Percentiles rank a stretch among this genome's conserved stretches.
Evolutionary conservation across 768 basidiomycete genomes (phyloP).

Genomic region (Gloeopeniophorella convolvens): DNA sequence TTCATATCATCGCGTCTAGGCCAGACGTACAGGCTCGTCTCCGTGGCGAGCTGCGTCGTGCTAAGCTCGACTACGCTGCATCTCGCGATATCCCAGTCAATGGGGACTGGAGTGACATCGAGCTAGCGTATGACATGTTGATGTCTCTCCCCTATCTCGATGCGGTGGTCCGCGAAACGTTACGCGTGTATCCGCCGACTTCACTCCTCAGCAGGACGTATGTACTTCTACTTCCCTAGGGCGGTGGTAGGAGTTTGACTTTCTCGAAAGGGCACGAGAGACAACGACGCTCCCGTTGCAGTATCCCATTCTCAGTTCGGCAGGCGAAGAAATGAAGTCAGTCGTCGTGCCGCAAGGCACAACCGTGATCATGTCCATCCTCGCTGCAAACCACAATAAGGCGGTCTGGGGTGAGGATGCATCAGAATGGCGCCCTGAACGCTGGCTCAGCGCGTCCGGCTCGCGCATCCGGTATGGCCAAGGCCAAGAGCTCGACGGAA

Average conservation of each 20-base stretch:
- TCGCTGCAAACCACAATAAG: slow-evolving; percentile 27
- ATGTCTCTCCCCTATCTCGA: slow-evolving; percentile 41
- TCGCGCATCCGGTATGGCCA: background rate
- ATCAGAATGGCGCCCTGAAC: slow-evolving; percentile 26
- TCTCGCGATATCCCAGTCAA: slow-evolving; percentile 2
- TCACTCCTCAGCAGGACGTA: slow-evolving; percentile 29
- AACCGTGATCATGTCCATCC: slow-evolving; percentile 22
- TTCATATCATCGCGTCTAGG: slow-evolving; percentile 29
- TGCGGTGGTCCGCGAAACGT: slow-evolving; percentile 36
- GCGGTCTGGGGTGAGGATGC: slow-evolving; percentile 28
- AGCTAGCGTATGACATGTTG: slow-evolving; percentile 35
- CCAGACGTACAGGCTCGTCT: slow-evolving; percentile 29
- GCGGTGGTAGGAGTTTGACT: background rate
- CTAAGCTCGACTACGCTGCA: slow-evolving; percentile 21
- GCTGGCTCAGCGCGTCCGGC: slow-evolving; percentile 22
- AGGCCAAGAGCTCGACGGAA: background rate
- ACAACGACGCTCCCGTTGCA: slow-evolving; percentile 1
- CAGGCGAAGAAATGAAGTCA: background rate
- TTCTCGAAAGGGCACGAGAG: slow-evolving; percentile 21
- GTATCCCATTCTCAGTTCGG: background rate
- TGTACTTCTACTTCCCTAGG: background rate
- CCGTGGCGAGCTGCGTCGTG: slow-evolving; percentile 29
- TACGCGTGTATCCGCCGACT: slow-evolving; percentile 34
- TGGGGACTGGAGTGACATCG: slow-evolving; percentile 27
- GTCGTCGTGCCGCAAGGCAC: slow-evolving; percentile 15